phyloP scores from a whole-genome alignment of 352 stramenopile genomes.

The Phytophthora sp. region DNA sequence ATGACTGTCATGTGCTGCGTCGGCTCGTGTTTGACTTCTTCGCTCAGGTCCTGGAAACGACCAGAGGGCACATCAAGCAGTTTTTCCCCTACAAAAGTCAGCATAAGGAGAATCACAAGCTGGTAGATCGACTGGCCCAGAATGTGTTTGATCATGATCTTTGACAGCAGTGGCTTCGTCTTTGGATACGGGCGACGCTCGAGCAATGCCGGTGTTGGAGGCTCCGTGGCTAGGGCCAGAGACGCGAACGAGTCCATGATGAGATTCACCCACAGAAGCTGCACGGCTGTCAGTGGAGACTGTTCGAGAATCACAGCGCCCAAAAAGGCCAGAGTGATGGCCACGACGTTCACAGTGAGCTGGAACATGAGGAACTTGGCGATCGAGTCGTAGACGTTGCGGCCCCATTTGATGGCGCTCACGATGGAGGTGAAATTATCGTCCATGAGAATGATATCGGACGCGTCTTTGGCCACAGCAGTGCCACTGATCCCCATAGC shows the following conservation, averaged over 20 bases:
- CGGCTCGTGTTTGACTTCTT: conserved; percentile 51
- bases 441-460: conserved; percentile 97
- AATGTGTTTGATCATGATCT: conserved; percentile 97
- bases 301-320: conserved; percentile 79
- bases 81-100: conserved; percentile 84
- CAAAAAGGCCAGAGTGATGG: conserved; percentile 93
- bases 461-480: conserved; percentile 95
- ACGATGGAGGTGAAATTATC: conserved; percentile 98
- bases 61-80: conserved; percentile 57
- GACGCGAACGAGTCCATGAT: conserved; percentile 99
- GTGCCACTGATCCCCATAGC: conserved; percentile 97
- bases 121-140: conserved; percentile 93
- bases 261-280: conserved; percentile 98
- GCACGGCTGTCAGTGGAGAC: conserved; percentile 94
- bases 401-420: conserved; percentile 95
- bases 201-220: conserved; percentile 90
- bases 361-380: conserved; percentile 99
- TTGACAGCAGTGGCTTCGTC: conserved; percentile 93
- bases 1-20: conserved; percentile 95
- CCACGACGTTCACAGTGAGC: conserved; percentile 97
- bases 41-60: conserved; percentile 42
- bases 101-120: conserved; percentile 86
- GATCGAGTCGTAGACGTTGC: conserved; percentile 97
- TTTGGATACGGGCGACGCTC: conserved; percentile 93
- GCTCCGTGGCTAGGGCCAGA: conserved; percentile 95